phyloP scores from a whole-genome alignment of 2,329 filamentous ascomycete genomes.

The Hypoxylon sp. region DNA sequence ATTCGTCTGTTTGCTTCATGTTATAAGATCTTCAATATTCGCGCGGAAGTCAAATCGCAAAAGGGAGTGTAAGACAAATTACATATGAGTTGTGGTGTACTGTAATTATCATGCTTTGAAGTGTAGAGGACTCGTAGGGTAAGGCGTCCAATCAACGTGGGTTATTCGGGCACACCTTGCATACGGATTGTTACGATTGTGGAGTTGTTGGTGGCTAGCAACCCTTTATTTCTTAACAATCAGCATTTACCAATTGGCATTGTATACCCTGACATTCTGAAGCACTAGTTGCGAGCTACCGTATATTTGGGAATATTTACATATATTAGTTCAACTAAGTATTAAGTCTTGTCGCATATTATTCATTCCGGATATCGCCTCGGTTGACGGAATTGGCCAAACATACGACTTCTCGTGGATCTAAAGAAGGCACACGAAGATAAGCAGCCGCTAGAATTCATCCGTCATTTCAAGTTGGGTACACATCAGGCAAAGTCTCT shows the following conservation, averaged over 20 bases:
- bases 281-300: conserved; percentile 21
- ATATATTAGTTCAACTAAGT: conserved; percentile 22
- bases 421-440: conserved; percentile 12
- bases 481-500: not conserved
- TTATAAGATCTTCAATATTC: conserved; percentile 3
- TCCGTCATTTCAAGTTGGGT: conserved; percentile 13
- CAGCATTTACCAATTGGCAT: conserved; percentile 14
- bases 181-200: conserved; percentile 16
- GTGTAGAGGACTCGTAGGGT: conserved; percentile 20
- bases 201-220: conserved; percentile 18
- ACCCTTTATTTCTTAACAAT: conserved; percentile 22
- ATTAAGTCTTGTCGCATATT: conserved; percentile 27
- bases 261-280: conserved; percentile 25
- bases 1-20: conserved; percentile 6
- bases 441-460: conserved; percentile 13
- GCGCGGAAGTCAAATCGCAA: not conserved
- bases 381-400: conserved; percentile 20
- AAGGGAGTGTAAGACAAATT: not conserved
- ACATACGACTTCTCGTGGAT: conserved; percentile 11
- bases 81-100: conserved; percentile 1
- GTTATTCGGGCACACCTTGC: conserved; percentile 13
- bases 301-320: conserved; percentile 14
- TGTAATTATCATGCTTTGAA: conserved; percentile 7
- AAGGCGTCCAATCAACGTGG: conserved; percentile 26
- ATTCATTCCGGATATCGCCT: conserved; percentile 36